Percentiles rank a stretch among this genome's conserved stretches.
These are phyloP conservation scores for Plasmodium yoelii DNA, from an alignment of 169 alveolate species.

Conservation along the genomic window DNA sequence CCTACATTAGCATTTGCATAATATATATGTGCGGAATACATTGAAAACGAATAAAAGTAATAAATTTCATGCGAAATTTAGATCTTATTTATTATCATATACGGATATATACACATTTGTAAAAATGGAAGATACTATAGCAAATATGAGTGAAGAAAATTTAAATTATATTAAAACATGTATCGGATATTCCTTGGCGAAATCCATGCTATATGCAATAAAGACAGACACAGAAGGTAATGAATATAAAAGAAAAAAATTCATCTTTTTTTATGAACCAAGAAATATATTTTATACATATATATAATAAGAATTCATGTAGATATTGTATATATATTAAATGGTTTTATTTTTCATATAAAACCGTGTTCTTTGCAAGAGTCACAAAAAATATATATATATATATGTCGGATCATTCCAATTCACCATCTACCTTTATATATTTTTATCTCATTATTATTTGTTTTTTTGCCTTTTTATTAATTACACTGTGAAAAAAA, in stretches of 20 bases:
- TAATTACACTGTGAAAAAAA: not conserved
- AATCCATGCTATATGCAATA: slow-evolving; percentile 37
- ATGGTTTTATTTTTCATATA: too few relatives aligned
- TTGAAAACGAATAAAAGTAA: too few relatives aligned
- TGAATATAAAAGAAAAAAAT: not conserved
- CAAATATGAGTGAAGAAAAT: slow-evolving; percentile 28
- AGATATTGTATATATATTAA: too few relatives aligned
- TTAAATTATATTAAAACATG: slow-evolving; percentile 27
- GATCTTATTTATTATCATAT: too few relatives aligned
- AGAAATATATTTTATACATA: not conserved
- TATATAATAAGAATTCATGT: not conserved
- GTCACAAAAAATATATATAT: too few relatives aligned
- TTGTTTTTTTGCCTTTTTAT: not conserved
- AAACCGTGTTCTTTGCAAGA: too few relatives aligned
- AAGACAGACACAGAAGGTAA: slow-evolving; percentile 54
- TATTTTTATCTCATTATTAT: not conserved
- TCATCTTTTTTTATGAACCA: not conserved
- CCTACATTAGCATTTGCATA: too few relatives aligned
- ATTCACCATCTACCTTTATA: too few relatives aligned
- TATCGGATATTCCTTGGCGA: slow-evolving; percentile 58
- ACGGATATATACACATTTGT: too few relatives aligned
- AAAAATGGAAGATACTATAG: slow-evolving; percentile 22
- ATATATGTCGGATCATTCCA: too few relatives aligned
- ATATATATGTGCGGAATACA: too few relatives aligned
- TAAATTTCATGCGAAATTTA: too few relatives aligned